Conservation (phyloP, 2,329 filamentous ascomycete species). For the Xylariaceae sp. region DNA sequence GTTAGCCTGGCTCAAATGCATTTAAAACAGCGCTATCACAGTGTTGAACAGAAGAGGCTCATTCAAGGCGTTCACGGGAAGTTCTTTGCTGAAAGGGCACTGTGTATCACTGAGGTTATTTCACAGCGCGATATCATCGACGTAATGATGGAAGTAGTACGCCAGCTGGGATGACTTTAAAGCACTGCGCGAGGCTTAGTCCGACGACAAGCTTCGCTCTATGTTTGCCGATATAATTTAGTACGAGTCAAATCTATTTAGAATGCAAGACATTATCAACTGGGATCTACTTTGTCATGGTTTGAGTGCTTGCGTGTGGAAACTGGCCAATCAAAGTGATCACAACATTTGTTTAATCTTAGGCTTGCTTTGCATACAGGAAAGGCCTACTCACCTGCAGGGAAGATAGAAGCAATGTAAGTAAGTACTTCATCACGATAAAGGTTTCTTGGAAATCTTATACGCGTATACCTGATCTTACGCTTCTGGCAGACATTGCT, state of each 20-base stretch:
- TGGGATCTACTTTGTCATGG: neutral
- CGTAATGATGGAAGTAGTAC: conserved; percentile 50
- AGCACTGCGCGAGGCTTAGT: conserved; percentile 37
- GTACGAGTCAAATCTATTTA: neutral
- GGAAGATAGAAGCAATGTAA: neutral
- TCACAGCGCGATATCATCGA: conserved; percentile 49
- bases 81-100: conserved; percentile 44
- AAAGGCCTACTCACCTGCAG: conserved; percentile 41
- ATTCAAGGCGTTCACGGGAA: conserved; percentile 47
- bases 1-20: conserved; percentile 47
- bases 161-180: conserved; percentile 44
- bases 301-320: neutral
- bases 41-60: conserved; percentile 52
- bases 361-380: conserved; percentile 46
- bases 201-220: neutral
- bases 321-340: conserved; percentile 37
- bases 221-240: neutral
- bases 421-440: neutral
- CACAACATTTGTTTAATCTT: conserved; percentile 44
- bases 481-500: conserved; percentile 49
- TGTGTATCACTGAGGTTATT: conserved; percentile 54
- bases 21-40: conserved; percentile 53
- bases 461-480: conserved; percentile 45
- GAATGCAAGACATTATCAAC: neutral
- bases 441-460: neutral